Evolutionary conservation across 331 rosid genomes (phyloP).

Genomic region (Pyrus hybrid): DNA sequence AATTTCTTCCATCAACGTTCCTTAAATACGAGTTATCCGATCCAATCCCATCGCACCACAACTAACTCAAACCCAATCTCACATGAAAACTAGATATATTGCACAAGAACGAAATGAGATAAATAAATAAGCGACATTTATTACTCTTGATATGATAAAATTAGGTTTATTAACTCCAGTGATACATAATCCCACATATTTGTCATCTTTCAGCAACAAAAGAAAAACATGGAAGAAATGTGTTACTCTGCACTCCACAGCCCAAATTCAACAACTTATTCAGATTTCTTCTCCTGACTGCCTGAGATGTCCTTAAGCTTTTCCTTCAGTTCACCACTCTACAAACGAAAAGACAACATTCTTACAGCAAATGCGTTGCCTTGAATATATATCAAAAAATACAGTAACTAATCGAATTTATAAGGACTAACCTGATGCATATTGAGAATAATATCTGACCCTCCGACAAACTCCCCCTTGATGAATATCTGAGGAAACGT

Average conservation of each 20-base stretch:
- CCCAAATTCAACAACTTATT: constrained; percentile 2
- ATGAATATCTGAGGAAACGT: constrained; percentile 91
- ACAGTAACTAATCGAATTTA: not conserved
- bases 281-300: constrained; percentile 25
- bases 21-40: too few species aligned
- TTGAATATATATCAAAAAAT: not conserved
- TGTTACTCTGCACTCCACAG: not conserved
- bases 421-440: constrained; percentile 43
- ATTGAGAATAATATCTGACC: constrained; percentile 54
- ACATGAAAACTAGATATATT: not conserved
- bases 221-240: not conserved
- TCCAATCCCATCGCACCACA: too few species aligned
- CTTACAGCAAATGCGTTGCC: constrained; percentile 2
- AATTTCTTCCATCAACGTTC: too few species aligned
- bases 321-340: constrained; percentile 86
- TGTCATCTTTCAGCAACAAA: not conserved
- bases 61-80: not conserved
- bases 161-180: not conserved
- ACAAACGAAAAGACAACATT: constrained; percentile 5
- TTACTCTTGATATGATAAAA: not conserved
- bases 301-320: constrained; percentile 53
- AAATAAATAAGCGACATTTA: not conserved
- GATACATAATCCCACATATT: not conserved
- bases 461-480: constrained; percentile 82
- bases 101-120: not conserved